These are phyloP conservation scores for Baorangia bicolor DNA, from an alignment of 768 basidiomycete genomes.

Conservation along the genomic window DNA sequence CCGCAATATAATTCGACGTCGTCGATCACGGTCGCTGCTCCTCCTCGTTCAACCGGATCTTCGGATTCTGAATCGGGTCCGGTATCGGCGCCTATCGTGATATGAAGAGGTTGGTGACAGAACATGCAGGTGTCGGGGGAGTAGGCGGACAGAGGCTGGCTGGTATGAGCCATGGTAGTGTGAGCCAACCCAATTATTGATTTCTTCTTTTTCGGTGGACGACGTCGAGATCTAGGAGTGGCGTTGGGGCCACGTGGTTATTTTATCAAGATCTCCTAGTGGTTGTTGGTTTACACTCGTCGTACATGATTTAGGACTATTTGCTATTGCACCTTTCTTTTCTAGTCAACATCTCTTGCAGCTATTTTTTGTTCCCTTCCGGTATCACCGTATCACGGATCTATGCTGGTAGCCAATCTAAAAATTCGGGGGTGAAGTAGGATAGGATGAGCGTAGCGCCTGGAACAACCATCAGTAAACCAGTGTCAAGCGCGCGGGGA, in stretches of 20 bases:
- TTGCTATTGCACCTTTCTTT: background rate
- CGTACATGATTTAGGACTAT: background rate
- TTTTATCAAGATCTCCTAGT: constrained; percentile 2
- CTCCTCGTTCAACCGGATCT: background rate
- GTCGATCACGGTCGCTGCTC: constrained; percentile 15
- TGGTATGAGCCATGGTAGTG: constrained; percentile 7
- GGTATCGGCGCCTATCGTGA: constrained; percentile 4
- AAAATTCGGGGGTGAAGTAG: constrained; percentile 96
- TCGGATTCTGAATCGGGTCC: constrained; percentile 6
- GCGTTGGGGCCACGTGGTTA: background rate
- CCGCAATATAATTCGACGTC: constrained; percentile 27
- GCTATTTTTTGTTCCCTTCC: background rate
- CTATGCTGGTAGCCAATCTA: constrained; percentile 70
- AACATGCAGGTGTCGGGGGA: constrained; percentile 28
- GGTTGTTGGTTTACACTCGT: background rate
- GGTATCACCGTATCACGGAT: background rate
- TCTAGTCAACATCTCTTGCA: background rate
- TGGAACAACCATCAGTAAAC: constrained; percentile 31
- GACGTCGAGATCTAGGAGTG: background rate
- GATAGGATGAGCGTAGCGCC: constrained; percentile 88
- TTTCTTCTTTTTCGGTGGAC: background rate
- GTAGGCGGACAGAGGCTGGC: constrained; percentile 6
- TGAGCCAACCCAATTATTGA: background rate
- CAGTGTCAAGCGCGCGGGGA: background rate
- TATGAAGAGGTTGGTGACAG: constrained; percentile 16